Evolutionary conservation across 2,329 filamentous ascomycete species (phyloP).

Genomic region (Capronia coronata): DNA sequence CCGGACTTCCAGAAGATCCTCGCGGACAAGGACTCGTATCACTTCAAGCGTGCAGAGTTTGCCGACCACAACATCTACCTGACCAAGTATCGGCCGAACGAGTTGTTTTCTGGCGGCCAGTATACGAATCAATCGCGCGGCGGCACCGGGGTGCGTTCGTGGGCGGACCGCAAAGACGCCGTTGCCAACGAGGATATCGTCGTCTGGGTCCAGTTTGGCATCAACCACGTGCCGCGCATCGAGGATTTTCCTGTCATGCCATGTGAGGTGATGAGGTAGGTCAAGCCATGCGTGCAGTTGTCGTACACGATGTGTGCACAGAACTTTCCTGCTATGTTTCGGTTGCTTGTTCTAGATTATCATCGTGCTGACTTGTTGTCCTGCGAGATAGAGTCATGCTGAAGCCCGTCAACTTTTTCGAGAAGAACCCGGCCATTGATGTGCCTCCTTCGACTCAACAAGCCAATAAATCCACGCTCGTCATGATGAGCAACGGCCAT

Average conservation of each 20-base stretch:
- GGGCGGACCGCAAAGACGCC: conserved; percentile 43
- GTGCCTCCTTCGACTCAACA: conserved; percentile 39
- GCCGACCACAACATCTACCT: conserved; percentile 52
- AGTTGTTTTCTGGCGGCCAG: conserved; percentile 49
- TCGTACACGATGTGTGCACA: too few relatives aligned
- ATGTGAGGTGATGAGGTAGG: too few relatives aligned
- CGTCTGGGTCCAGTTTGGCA: conserved; percentile 53
- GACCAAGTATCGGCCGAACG: conserved; percentile 48
- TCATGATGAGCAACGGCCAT: too few relatives aligned
- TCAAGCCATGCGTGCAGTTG: too few relatives aligned
- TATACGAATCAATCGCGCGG: conserved; percentile 53
- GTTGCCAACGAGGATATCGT: conserved; percentile 47
- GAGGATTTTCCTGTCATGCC: conserved; percentile 67
- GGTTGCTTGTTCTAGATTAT: too few relatives aligned
- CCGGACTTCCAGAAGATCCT: neutral
- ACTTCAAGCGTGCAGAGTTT: conserved; percentile 49
- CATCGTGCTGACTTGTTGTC: too few relatives aligned
- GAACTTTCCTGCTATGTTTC: too few relatives aligned
- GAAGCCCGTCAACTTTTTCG: conserved; percentile 48
- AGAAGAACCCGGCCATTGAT: conserved; percentile 46
- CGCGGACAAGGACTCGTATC: conserved; percentile 37
- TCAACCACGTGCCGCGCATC: conserved; percentile 58
- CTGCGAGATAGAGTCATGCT: too few relatives aligned
- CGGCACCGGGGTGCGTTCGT: conserved; percentile 48
- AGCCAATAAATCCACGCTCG: conserved; percentile 35